Conservation (phyloP, 2,329 filamentous ascomycete genomes). For the Rhinocladiella mackenziei region DNA sequence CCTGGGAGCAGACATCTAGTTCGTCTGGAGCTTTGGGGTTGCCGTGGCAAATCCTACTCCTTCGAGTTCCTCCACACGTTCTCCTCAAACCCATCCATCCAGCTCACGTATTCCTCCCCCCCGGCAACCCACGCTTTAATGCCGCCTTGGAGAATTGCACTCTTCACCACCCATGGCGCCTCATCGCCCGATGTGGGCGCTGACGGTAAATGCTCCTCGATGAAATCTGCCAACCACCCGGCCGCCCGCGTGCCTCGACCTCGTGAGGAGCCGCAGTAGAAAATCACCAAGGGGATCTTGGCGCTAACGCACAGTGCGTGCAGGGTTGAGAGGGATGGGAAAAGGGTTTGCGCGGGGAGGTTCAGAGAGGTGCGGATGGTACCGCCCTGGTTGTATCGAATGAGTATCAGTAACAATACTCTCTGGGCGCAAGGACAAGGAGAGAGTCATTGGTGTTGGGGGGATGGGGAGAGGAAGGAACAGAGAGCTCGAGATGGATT, state of each 20-base stretch:
- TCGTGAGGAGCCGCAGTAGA: slow-evolving; percentile 48
- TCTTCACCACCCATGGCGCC: slow-evolving; percentile 4
- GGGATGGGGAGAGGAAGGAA: no score
- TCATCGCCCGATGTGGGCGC: background rate
- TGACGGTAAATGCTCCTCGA: slow-evolving; percentile 36
- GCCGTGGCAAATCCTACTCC: no score
- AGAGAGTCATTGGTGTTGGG: no score
- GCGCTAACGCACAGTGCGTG: slow-evolving; percentile 34
- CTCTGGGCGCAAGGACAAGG: no score
- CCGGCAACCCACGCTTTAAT: slow-evolving; percentile 34
- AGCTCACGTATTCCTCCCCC: slow-evolving; percentile 30
- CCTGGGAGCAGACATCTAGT: no score
- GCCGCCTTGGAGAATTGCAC: slow-evolving; percentile 31
- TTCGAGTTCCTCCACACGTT: no score
- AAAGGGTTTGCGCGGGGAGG: slow-evolving; percentile 41
- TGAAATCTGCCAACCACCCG: slow-evolving; percentile 54
- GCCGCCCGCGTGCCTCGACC: slow-evolving; percentile 55
- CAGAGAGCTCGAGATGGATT: no score
- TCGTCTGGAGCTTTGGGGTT: no score
- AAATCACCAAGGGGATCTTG: slow-evolving; percentile 36
- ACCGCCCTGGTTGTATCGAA: no score
- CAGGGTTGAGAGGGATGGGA: slow-evolving; percentile 36
- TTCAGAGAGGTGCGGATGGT: slow-evolving; percentile 56
- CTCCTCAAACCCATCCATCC: slow-evolving; percentile 35
- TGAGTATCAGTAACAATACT: no score